Percentiles rank a stretch among this genome's conserved stretches.
phyloP scores from a whole-genome alignment of 78 protist genomes.

The Emiliania huxleyi region DNA sequence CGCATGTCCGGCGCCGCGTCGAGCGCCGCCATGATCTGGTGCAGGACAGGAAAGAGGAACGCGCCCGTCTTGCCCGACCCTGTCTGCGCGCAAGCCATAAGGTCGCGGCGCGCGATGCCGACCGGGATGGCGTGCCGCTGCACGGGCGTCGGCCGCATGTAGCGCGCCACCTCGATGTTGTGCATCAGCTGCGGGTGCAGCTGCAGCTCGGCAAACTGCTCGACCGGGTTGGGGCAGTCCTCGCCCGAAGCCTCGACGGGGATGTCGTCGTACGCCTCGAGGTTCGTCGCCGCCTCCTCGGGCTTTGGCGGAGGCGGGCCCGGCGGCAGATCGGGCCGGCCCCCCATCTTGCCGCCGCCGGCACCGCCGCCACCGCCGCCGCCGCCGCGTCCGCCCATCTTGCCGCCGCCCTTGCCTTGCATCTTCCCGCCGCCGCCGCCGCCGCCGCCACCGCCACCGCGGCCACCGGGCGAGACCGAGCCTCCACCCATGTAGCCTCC shows the following conservation, averaged over 20 bases:
- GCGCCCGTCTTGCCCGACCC: constrained; percentile 98
- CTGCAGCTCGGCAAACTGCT: not conserved
- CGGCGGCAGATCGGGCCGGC: no score
- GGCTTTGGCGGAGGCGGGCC: constrained; percentile 4
- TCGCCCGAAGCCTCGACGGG: constrained; percentile 75
- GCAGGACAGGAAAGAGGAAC: constrained; percentile 71
- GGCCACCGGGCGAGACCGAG: no score
- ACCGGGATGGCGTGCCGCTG: constrained; percentile 93
- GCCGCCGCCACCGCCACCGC: no score
- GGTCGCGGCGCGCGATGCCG: constrained; percentile 74
- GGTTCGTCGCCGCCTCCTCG: constrained; percentile 58
- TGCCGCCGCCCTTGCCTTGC: not conserved
- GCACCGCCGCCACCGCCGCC: not conserved
- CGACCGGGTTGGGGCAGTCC: constrained; percentile 36
- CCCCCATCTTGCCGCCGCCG: not conserved
- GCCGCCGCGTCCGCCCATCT: not conserved
- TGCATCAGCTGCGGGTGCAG: constrained; percentile 10
- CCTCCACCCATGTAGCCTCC: no score
- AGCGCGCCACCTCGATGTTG: constrained; percentile 65
- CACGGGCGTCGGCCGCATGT: constrained; percentile 95
- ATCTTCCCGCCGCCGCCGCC: no score
- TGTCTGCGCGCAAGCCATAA: constrained; percentile 99
- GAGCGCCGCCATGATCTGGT: not conserved
- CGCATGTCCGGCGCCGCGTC: not conserved
- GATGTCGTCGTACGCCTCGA: constrained; percentile 81